A percentile compares a stretch with the other conserved stretches of the same genome.
phyloP scores from a whole-genome alignment of 2,329 filamentous ascomycete species.

The Monilinia polystroma region DNA sequence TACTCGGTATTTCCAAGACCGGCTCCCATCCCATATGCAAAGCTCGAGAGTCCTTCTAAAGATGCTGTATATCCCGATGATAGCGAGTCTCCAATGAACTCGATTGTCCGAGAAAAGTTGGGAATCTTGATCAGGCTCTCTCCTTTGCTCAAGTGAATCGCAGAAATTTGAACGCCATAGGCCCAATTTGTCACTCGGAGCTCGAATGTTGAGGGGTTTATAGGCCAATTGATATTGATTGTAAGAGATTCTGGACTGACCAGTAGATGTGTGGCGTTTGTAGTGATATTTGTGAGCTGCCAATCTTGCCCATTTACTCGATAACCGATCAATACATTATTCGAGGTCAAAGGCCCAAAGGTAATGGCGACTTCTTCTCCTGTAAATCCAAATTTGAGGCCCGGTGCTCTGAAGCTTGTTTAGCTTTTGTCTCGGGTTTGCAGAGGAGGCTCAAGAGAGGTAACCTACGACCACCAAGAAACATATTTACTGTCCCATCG shows the following conservation, averaged over 20 bases:
- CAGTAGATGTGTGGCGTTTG: conserved; percentile 55
- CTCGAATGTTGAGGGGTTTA: conserved; percentile 52
- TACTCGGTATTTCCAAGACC: conserved; percentile 60
- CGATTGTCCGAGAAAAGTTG: conserved; percentile 42
- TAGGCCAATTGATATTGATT: conserved; percentile 45
- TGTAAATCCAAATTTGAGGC: conserved; percentile 35
- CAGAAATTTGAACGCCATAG: conserved; percentile 56
- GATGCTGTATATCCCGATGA: conserved; percentile 57
- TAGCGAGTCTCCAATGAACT: conserved; percentile 51
- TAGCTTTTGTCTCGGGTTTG: conserved; percentile 17
- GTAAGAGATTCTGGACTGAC: conserved; percentile 48
- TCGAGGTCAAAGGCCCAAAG: conserved; percentile 36
- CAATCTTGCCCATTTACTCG: conserved; percentile 59
- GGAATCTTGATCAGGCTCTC: conserved; percentile 48
- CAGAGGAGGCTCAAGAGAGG: background rate
- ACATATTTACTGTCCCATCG: conserved; percentile 60
- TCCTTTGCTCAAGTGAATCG: conserved; percentile 49
- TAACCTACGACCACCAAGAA: conserved; percentile 58
- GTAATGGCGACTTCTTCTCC: conserved; percentile 32
- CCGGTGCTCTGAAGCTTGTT: conserved; percentile 41
- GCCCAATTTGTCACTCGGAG: conserved; percentile 62
- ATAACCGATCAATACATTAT: conserved; percentile 53
- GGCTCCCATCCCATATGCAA: conserved; percentile 54
- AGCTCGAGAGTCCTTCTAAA: conserved; percentile 57
- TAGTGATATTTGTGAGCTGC: conserved; percentile 60